Conservation (phyloP, 1,139 yeast genomes). For the Yamadazyma atmosphaerica region DNA sequence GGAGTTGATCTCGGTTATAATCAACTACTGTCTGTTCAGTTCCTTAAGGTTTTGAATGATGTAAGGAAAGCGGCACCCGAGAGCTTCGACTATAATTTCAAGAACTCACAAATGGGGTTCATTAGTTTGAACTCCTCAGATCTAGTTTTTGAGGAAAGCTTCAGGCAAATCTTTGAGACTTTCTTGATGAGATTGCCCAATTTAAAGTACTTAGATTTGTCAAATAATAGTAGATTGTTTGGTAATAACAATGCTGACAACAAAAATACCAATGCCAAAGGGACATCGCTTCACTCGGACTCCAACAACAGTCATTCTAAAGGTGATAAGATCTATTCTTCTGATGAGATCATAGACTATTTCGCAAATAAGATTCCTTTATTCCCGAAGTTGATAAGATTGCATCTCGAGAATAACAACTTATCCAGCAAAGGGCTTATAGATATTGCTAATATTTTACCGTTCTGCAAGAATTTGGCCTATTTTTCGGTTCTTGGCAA, state of each 20-base stretch:
- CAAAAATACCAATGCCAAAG: neutral
- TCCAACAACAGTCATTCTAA: neutral
- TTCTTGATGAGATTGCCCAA: conserved; percentile 45
- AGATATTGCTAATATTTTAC: conserved; percentile 60
- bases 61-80: conserved; percentile 15
- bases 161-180: conserved; percentile 33
- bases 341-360: conserved; percentile 30
- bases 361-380: conserved; percentile 58
- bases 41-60: conserved; percentile 28
- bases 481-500: conserved; percentile 66
- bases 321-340: conserved; percentile 1
- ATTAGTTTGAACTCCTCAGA: conserved; percentile 73
- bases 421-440: conserved; percentile 48
- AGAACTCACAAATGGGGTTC: conserved; percentile 47
- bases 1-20: conserved; percentile 76
- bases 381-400: conserved; percentile 53
- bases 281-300: no score
- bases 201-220: conserved; percentile 63
- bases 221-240: conserved; percentile 63
- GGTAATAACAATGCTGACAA: conserved; percentile 10
- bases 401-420: conserved; percentile 63
- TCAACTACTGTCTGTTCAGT: conserved; percentile 47
- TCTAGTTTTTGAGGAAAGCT: conserved; percentile 36
- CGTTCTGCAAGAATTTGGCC: conserved; percentile 57
- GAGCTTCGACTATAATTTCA: conserved; percentile 20